These are phyloP conservation scores for Lycium ferocissimum DNA, from an alignment of 257 asterid genomes.

Conservation along the genomic window DNA sequence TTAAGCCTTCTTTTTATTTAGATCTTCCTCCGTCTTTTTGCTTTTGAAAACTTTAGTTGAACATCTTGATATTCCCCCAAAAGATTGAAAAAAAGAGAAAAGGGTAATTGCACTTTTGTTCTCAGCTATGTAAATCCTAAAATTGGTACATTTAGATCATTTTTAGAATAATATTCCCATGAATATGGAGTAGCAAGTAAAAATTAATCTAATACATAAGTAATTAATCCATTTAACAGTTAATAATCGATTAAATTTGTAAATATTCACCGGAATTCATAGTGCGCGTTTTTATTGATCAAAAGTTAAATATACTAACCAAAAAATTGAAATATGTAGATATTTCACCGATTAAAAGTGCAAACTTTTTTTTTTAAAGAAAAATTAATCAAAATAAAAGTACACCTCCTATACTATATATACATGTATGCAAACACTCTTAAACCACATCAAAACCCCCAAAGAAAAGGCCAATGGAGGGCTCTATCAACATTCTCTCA, in stretches of 20 bases:
- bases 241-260: neutral
- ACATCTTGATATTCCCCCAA: too few relatives aligned
- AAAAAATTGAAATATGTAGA: neutral
- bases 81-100: too few relatives aligned
- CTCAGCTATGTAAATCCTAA: too few relatives aligned
- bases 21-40: too few relatives aligned
- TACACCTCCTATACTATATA: neutral
- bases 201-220: neutral
- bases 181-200: neutral
- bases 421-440: constrained; percentile 13
- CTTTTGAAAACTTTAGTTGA: too few relatives aligned
- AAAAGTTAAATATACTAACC: too few relatives aligned
- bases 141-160: neutral
- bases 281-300: neutral
- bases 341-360: neutral
- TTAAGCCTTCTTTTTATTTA: too few relatives aligned
- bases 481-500: constrained; percentile 33
- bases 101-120: too few relatives aligned
- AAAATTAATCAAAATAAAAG: neutral
- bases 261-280: neutral
- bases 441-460: constrained; percentile 30
- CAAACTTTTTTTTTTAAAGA: neutral
- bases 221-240: neutral
- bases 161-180: neutral
- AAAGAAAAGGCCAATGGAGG: constrained; percentile 2